phyloP scores from a whole-genome alignment of 1,139 yeast genomes.

The Blastobotrys elegans region DNA sequence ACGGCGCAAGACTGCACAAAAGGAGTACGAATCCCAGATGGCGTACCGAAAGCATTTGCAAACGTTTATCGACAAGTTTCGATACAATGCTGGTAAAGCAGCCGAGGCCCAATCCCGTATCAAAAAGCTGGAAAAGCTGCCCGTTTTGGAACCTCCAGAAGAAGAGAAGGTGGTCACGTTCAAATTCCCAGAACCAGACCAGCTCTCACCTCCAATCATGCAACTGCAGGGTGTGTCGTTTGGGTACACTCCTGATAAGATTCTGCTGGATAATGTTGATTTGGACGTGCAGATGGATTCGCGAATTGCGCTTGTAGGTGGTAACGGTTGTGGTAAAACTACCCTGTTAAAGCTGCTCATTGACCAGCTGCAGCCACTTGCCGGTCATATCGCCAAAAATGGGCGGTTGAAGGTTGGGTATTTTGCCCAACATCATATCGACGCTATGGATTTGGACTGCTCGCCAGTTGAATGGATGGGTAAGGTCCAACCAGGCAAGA shows the following conservation, averaged over 20 bases:
- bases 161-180: slow-evolving; percentile 82
- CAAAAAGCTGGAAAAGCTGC: slow-evolving; percentile 90
- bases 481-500: slow-evolving; percentile 80
- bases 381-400: slow-evolving; percentile 73
- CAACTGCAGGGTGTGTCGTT: slow-evolving; percentile 84
- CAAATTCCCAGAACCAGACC: slow-evolving; percentile 93
- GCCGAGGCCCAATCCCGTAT: slow-evolving; percentile 97
- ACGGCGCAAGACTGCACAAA: slow-evolving; percentile 84
- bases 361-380: slow-evolving; percentile 66
- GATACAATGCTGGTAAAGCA: slow-evolving; percentile 96
- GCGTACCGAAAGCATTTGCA: slow-evolving; percentile 92
- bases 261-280: slow-evolving; percentile 69
- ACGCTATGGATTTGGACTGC: slow-evolving; percentile 84
- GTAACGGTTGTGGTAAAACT: slow-evolving; percentile 99
- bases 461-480: slow-evolving; percentile 97
- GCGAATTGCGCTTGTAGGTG: slow-evolving; percentile 95
- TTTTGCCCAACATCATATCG: slow-evolving; percentile 99
- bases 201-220: slow-evolving; percentile 86
- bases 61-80: slow-evolving; percentile 87
- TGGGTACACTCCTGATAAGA: slow-evolving; percentile 66
- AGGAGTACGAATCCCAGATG: slow-evolving; percentile 97
- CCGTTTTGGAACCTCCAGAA: slow-evolving; percentile 89
- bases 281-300: slow-evolving; percentile 90
- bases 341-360: slow-evolving; percentile 81
- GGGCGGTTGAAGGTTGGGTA: slow-evolving; percentile 90